These are phyloP conservation scores for Suillus subaureus DNA, from an alignment of 768 basidiomycete species.

Conservation along the genomic window DNA sequence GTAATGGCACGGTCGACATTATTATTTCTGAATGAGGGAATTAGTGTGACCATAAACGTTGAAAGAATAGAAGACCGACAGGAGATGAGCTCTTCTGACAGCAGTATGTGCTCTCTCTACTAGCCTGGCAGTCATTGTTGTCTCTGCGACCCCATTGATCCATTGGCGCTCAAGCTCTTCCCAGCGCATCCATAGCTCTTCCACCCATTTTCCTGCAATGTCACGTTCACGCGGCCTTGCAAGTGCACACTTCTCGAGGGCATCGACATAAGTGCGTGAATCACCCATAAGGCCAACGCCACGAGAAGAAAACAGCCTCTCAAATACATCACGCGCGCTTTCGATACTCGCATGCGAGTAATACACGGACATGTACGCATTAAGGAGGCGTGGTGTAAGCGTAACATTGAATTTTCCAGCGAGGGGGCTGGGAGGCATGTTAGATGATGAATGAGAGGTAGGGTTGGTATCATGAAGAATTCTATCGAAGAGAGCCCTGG, in stretches of 20 bases:
- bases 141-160: slow-evolving; percentile 26
- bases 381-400: slow-evolving; percentile 65
- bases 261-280: slow-evolving; percentile 60
- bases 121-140: slow-evolving; percentile 40
- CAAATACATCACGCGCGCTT: slow-evolving; percentile 50
- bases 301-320: slow-evolving; percentile 41
- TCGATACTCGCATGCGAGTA: slow-evolving; percentile 61
- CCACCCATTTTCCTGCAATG: slow-evolving; percentile 52
- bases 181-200: slow-evolving; percentile 73
- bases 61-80: slow-evolving; percentile 46
- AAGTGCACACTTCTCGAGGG: slow-evolving; percentile 64
- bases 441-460: slow-evolving; percentile 4
- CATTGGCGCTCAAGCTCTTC: slow-evolving; percentile 44
- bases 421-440: slow-evolving; percentile 13
- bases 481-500: slow-evolving; percentile 60
- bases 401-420: slow-evolving; percentile 58
- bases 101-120: slow-evolving; percentile 72
- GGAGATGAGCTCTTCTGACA: slow-evolving; percentile 63
- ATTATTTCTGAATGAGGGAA: slow-evolving; percentile 40
- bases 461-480: slow-evolving; percentile 48
- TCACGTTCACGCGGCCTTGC: slow-evolving; percentile 47
- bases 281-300: slow-evolving; percentile 42
- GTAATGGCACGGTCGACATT: slow-evolving; percentile 55
- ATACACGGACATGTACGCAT: slow-evolving; percentile 80
- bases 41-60: neutral